Evolutionary conservation across 768 basidiomycete genomes (phyloP).

Genomic region (Leccinum arenicola): DNA sequence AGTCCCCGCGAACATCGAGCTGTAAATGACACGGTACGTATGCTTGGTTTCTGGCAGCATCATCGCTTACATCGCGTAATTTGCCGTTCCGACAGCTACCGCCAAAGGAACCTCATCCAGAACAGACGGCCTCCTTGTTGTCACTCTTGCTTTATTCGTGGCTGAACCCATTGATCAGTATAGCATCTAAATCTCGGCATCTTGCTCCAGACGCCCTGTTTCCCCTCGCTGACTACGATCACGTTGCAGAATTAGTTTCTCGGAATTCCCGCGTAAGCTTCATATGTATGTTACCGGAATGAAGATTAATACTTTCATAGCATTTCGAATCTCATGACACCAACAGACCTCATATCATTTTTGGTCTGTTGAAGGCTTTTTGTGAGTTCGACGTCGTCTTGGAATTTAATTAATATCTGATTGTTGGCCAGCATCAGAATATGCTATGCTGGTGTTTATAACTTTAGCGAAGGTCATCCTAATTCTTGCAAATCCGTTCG

Average conservation of each 20-base stretch:
- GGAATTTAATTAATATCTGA: not conserved
- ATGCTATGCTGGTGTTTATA: not conserved
- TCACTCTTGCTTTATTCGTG: constrained; percentile 44
- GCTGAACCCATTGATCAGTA: constrained; percentile 48
- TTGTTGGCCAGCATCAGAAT: constrained; percentile 1
- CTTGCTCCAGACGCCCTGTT: constrained; percentile 42
- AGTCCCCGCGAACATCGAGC: constrained; percentile 1
- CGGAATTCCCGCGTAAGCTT: constrained; percentile 30
- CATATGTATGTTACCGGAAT: not conserved
- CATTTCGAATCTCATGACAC: not conserved
- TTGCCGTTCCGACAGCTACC: not conserved
- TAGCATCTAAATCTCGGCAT: constrained; percentile 40
- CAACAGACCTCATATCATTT: not conserved
- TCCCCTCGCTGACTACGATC: constrained; percentile 49
- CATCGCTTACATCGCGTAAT: constrained; percentile 5
- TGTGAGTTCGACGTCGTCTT: not conserved
- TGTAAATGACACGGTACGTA: constrained; percentile 2
- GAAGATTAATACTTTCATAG: not conserved
- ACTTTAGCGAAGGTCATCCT: constrained; percentile 1
- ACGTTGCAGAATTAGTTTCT: constrained; percentile 30
- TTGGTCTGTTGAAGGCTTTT: constrained; percentile 4
- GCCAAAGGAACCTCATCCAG: constrained; percentile 27
- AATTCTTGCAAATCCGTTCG: constrained; percentile 4
- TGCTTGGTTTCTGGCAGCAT: not conserved
- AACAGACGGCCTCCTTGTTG: constrained; percentile 39